Conservation (phyloP, 192 early-diverging fungal genomes). For the Coemansia sp. region DNA sequence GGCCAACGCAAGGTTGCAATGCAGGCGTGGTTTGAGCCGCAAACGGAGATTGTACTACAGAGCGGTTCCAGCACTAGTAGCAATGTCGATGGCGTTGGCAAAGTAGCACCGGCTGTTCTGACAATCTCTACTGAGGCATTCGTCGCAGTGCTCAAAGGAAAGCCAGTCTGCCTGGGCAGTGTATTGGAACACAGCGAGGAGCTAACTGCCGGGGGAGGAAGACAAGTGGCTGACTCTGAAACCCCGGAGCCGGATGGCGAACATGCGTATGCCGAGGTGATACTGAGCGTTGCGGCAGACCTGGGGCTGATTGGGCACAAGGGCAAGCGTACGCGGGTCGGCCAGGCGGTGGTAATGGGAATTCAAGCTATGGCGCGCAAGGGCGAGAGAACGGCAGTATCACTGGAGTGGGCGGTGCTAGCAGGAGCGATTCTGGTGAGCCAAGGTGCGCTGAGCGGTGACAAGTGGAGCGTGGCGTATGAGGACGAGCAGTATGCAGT, state of each 20-base stretch:
- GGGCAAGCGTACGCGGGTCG: constrained; percentile 34
- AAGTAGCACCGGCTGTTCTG: not conserved
- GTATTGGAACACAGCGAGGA: constrained; percentile 16
- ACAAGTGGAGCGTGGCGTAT: constrained; percentile 46
- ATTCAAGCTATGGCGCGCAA: constrained; percentile 22
- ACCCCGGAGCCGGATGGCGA: not conserved
- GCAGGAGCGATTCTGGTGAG: constrained; percentile 31
- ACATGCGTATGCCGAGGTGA: constrained; percentile 4
- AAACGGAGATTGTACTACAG: constrained; percentile 38
- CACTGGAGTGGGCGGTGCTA: constrained; percentile 37
- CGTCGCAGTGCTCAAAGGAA: not conserved
- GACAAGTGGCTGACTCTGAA: not conserved
- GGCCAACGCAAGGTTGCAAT: constrained; percentile 65
- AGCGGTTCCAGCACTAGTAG: not conserved
- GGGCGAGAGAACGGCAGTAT: not conserved
- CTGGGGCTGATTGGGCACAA: constrained; percentile 22
- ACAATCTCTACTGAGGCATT: not conserved
- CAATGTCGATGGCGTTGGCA: not conserved
- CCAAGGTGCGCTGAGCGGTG: constrained; percentile 40
- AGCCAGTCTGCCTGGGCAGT: constrained; percentile 4
- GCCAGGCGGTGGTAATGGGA: constrained; percentile 20
- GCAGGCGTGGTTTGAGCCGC: constrained; percentile 61
- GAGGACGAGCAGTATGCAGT: constrained; percentile 24
- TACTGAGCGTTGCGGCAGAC: constrained; percentile 19
- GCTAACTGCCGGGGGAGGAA: not conserved